Evolutionary conservation across 805 yeast species (phyloP).

Genomic region (Wickerhamiella spandovensis): DNA sequence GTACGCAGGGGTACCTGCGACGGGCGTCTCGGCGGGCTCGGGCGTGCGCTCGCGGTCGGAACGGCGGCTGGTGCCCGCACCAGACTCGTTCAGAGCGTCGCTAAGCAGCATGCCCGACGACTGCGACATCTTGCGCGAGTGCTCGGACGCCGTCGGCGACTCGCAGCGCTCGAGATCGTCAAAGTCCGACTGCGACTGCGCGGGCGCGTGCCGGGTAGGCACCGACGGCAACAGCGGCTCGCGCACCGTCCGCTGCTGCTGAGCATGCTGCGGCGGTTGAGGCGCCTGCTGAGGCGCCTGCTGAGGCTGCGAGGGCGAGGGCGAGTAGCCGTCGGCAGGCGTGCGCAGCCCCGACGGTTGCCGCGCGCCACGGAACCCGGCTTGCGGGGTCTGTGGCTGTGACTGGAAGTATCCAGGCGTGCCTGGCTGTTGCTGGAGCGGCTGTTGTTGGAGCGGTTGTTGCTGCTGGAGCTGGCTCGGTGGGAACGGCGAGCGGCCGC

Average conservation of each 20-base stretch:
- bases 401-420: background rate
- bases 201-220: background rate
- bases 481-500: background rate
- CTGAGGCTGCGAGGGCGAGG: background rate
- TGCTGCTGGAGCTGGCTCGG: background rate
- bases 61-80: background rate
- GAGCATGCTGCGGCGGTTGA: background rate
- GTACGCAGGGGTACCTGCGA: background rate
- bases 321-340: background rate
- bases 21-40: background rate
- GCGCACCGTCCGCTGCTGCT: background rate
- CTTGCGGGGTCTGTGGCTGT: background rate
- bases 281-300: background rate
- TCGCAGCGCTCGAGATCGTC: conserved; percentile 1
- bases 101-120: conserved; percentile 5
- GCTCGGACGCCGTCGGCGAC: background rate
- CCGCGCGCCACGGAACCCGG: background rate
- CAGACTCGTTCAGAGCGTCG: background rate
- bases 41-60: background rate
- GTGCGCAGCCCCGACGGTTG: background rate
- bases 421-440: too few species aligned
- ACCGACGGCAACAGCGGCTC: background rate
- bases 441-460: background rate
- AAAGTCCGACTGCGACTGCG: background rate
- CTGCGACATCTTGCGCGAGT: background rate